Base-by-base conservation (phyloP, 139 green algal genomes). In the Coccomyxa sp. region DNA sequence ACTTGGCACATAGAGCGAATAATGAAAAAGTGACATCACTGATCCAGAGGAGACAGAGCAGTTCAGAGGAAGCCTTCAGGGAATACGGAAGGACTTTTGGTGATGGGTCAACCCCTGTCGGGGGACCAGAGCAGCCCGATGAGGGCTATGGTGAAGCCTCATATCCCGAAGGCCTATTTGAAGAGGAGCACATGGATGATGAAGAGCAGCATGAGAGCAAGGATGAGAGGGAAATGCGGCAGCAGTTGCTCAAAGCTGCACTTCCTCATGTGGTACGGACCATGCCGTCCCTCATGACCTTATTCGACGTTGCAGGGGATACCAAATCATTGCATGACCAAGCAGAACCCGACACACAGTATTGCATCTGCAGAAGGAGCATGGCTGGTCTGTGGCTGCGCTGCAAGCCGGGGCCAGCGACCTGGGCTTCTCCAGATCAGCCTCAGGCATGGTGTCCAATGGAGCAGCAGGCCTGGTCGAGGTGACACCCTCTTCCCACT, bases 401-500 rank as follows among this genome's bases (percentile, higher is more conserved):
- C 55, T 86, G 12, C 55, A 81, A 4, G 75, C 73, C 24, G 90
- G 84, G n/a, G 88, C 90, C 29, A 68, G 68, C 0, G 84, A 94
- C 36, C 55, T 93, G 58, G 69, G 76, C 27, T 76, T 94, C 14
- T 95, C 90, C 0, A 90, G 90, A 24, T 83, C 86, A 8, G 70
- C 81, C 1, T 68, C 70, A 6, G 88, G 85, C 5, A 71, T 90
- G n/a, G 74, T 93, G 16, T 38, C 77, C 0, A 72, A 82, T 0
- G 82, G 83, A 8, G 82, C 85, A 37, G 81, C 75, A 0, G 64
- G 90, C 18, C 74, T 94, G 2, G 88, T 94, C 24, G 78, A 94
- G 82, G 68, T 85, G 38, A 37, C 68, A n/a, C n/a, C 8, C 33
- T 74, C 27, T 2, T 64, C 50, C 27, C 50, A 6, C 18, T 6